Percentiles rank a stretch among this genome's conserved stretches.
Conservation (phyloP, 2,329 filamentous ascomycete species). For the Colletotrichum gigasporum region DNA sequence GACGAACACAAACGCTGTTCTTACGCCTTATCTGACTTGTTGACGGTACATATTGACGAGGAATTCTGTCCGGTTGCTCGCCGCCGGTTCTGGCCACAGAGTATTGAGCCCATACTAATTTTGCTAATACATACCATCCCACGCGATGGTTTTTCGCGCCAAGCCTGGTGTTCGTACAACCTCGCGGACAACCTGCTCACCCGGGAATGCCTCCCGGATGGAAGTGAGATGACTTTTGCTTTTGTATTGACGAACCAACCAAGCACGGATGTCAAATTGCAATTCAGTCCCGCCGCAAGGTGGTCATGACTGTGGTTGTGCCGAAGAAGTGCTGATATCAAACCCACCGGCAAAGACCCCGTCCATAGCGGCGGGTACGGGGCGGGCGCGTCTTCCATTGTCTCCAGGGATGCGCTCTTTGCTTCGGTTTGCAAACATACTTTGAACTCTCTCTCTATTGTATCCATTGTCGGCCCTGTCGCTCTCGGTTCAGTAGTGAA, state of each 20-base stretch:
- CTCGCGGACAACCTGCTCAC: not conserved
- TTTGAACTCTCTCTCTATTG: not conserved
- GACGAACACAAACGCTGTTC: slow-evolving; percentile 20
- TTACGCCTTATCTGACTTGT: slow-evolving; percentile 30
- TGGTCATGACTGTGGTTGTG: slow-evolving; percentile 88
- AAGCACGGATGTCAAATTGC: slow-evolving; percentile 99
- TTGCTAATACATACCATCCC: slow-evolving; percentile 31
- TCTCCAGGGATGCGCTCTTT: slow-evolving; percentile 23
- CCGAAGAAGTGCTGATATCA: slow-evolving; percentile 98
- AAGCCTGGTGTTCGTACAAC: not conserved
- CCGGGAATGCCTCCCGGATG: not conserved
- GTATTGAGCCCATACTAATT: slow-evolving; percentile 29
- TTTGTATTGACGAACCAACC: not conserved
- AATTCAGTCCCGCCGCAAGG: slow-evolving; percentile 72
- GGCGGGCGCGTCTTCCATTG: slow-evolving; percentile 30
- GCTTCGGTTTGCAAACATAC: slow-evolving; percentile 35
- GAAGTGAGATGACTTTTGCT: not conserved
- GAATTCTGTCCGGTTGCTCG: slow-evolving; percentile 25
- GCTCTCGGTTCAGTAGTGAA: not conserved
- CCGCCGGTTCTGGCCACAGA: slow-evolving; percentile 17
- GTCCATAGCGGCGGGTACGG: slow-evolving; percentile 34
- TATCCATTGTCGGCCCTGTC: not conserved
- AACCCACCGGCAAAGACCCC: slow-evolving; percentile 47
- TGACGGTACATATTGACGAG: slow-evolving; percentile 32
- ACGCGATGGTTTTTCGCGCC: slow-evolving; percentile 22